phyloP scores from a whole-genome alignment of 2,329 filamentous ascomycete genomes.

The Helotiales sp. region DNA sequence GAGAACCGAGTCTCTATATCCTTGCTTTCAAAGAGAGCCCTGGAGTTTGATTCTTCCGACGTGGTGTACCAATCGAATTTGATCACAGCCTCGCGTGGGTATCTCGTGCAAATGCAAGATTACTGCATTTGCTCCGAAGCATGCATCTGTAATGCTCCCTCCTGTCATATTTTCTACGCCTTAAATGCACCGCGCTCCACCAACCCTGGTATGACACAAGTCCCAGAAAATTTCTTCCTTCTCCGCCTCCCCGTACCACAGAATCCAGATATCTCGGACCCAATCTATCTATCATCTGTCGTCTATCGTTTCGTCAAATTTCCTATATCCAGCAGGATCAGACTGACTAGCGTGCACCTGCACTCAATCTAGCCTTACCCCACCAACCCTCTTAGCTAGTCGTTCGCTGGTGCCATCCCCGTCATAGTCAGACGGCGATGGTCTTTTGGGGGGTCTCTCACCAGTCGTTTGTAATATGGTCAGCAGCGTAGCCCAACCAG shows the following conservation, averaged over 20 bases:
- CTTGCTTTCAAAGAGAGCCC: no score
- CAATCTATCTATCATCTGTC: not conserved
- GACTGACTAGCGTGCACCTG: conserved; percentile 21
- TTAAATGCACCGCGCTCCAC: conserved; percentile 18
- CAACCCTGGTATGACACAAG: not conserved
- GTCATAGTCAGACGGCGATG: conserved; percentile 37
- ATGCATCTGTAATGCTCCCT: not conserved
- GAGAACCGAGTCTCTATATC: no score
- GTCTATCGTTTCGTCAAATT: not conserved
- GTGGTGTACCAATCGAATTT: no score
- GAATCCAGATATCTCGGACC: not conserved
- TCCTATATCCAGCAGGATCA: conserved; percentile 26
- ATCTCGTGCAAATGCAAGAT: no score
- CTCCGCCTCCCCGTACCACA: not conserved
- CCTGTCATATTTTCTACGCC: conserved; percentile 16
- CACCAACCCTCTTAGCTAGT: conserved; percentile 66
- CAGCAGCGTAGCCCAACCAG: conserved; percentile 91
- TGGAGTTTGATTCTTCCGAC: no score
- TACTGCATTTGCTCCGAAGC: no score
- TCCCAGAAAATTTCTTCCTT: not conserved
- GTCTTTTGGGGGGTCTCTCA: conserved; percentile 88
- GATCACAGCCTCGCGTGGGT: no score
- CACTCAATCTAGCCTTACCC: conserved; percentile 50
- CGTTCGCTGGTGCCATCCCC: conserved; percentile 37
- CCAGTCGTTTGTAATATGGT: conserved; percentile 94